Conservation (phyloP, 345 rosid genomes). For the Populus simonii region DNA sequence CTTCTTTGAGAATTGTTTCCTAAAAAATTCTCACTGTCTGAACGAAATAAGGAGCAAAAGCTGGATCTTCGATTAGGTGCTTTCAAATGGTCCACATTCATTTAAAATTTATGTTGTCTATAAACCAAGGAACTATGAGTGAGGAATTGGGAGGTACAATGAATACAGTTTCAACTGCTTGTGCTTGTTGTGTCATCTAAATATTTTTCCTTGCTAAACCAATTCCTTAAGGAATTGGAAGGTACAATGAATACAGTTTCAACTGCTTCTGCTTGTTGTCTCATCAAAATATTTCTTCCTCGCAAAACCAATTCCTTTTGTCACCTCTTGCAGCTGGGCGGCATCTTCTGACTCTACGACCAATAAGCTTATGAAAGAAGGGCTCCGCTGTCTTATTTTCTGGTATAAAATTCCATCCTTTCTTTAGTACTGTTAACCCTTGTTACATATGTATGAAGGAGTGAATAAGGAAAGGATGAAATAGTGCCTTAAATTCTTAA, state of each 20-base stretch:
- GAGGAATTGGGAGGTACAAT: no score
- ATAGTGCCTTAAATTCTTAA: no score
- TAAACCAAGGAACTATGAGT: no score
- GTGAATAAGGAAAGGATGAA: no score
- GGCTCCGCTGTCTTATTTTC: not conserved
- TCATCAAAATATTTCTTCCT: not conserved
- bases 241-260: no score
- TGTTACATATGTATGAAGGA: not conserved
- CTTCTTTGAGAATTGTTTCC: not conserved
- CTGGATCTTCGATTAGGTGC: not conserved
- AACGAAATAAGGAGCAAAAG: not conserved
- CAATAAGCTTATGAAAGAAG: not conserved
- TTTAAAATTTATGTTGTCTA: no score
- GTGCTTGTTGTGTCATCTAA: not conserved
- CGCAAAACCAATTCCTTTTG: not conserved
- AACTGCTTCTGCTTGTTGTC: not conserved
- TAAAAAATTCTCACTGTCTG: no score
- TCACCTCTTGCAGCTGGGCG: slow-evolving; percentile 32
- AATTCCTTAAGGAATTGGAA: no score
- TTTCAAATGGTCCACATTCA: not conserved
- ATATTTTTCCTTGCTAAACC: not conserved
- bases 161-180: no score
- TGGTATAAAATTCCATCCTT: not conserved
- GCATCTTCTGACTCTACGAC: slow-evolving; percentile 20
- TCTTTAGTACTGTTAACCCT: not conserved